Evolutionary conservation across 208 protist genomes (phyloP), one percentile per base, ranked within the genome.

Genomic region (Trypanosoma brucei): DNA sequence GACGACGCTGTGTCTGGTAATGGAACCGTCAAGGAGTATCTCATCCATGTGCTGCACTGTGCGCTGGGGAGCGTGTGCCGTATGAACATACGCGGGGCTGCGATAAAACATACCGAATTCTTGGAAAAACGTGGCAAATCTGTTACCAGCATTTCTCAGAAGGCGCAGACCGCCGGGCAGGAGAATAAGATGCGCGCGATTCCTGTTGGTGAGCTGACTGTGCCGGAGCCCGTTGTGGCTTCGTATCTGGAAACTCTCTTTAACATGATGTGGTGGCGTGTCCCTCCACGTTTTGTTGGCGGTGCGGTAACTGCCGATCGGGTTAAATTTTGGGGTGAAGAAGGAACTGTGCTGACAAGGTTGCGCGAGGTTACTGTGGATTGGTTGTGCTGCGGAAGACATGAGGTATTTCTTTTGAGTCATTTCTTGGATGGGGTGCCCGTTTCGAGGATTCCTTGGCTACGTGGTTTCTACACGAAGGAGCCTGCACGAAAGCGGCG

Each of bases 391-490:
- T 70, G 70, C 46, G 79, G 81, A 7, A 62, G 68, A 13, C 75
- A 75, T 22, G 77, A 72, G n/a, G 45, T 45, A 4, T 82, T 87
- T 70, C 69, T 68, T 4, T 54, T 85, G 0, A 74, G 62, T 7
- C 69, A 74, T 37, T 92, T 88, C 64, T 65, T 92, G 4, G 53
- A 86, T 50, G 53, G 71, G 1, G 70, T 88, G 38, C 72, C 62
- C 3, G 85, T 92, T 46, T 72, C 71, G 1, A 50, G 62, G 42
- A 57, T 92, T n/a, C 85, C 85, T 45, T 92, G 85, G 85, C 57
- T 92, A 30, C 34, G 42, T 37, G 76, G 71, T 37, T 81, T 86
- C 54, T 86, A 82, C 59, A 85, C 81, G 0, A 59, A 35, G 30
- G 50, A 9, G 9, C 14, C 9, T 40, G 67, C 65, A 35, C 69